Evolutionary conservation across 805 yeast species (phyloP).

Genomic region (Starmerella floricola): DNA sequence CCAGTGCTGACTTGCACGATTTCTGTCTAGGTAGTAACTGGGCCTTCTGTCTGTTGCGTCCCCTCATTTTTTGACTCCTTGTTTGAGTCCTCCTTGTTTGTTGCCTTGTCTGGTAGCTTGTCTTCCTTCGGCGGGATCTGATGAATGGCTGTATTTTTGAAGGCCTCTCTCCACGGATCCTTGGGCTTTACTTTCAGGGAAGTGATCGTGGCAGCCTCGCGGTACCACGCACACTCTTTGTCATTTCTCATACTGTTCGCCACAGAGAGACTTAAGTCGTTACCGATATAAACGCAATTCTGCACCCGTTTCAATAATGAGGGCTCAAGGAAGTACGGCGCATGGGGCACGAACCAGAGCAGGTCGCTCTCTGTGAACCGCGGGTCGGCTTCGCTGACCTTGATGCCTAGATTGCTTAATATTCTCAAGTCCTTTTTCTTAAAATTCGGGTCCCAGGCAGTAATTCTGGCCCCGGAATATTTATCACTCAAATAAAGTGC

Average conservation of each 20-base stretch:
- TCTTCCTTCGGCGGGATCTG: not conserved
- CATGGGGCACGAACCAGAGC: slow-evolving; percentile 17
- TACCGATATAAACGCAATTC: slow-evolving; percentile 12
- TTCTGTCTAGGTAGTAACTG: too few relatives aligned
- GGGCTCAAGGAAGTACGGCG: slow-evolving; percentile 17
- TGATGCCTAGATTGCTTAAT: slow-evolving; percentile 6
- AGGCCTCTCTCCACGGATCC: slow-evolving; percentile 11
- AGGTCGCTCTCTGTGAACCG: too few relatives aligned
- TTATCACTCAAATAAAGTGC: slow-evolving; percentile 5
- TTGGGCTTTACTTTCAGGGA: slow-evolving; percentile 14
- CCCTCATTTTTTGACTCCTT: not conserved
- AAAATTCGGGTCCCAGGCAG: slow-evolving; percentile 17
- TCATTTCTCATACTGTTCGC: slow-evolving; percentile 7
- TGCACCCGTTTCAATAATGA: slow-evolving; percentile 6
- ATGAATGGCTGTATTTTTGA: slow-evolving; percentile 16
- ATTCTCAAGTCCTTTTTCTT: slow-evolving; percentile 8
- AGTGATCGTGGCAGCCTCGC: not conserved
- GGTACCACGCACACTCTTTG: not conserved
- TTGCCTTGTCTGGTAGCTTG: not conserved
- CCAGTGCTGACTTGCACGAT: slow-evolving; percentile 17
- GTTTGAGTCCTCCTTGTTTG: not conserved
- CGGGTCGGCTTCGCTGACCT: slow-evolving; percentile 8
- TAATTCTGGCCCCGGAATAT: not conserved
- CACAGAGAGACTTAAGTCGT: slow-evolving; percentile 5
- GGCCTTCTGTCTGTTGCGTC: too few relatives aligned